Base-by-base conservation (phyloP, 2,329 filamentous ascomycete species). In the Nemania sp. region DNA sequence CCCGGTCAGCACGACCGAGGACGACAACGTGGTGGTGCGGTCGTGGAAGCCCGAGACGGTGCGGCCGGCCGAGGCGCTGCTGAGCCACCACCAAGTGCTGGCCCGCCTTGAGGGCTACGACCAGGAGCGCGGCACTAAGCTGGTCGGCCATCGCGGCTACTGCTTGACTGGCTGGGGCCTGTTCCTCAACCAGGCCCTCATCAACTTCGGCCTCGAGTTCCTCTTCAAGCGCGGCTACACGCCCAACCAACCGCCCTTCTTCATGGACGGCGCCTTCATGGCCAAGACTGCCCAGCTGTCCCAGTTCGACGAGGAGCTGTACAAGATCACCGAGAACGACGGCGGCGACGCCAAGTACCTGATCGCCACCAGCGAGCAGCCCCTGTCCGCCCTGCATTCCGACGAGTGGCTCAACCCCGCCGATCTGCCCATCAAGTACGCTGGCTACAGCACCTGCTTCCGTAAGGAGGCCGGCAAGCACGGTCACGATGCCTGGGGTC, bases 241-340 rank as follows among this genome's bases (percentile, higher is more conserved):
- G 24, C 86, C 90, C 6, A 84, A 93, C 61, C 90, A 94, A 68
- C 88, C 93, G 1, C 92, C 92, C 1, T 91, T 91, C 69, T 95
- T 99, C 79, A 96, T 97, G 90, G 82, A 93, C 59, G 89, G 90
- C 73, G 90, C 96, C 45, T 88, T 91, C 72, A 99, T 99, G 94
- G 92, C 50, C 56, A 97, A 97, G 80, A 99, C 94, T 0, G 94
- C 94, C 2, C 94, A 99, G 75, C 84, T 99, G 22, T 91, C 94
- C 64, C 90, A 97, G 15, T 99, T 99, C 68, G 94, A 99, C 68
- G 94, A 97, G 72, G 93, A 97, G 73, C 79, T 99, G 46, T 99
- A 99, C 81, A 97, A 97, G 77, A 93, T 99, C 20, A 85, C 90
- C 61, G 84, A 90, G 65, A 90, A 89, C 45, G 94, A 97, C 76